These are phyloP conservation scores for Zygnema circumcarinatum DNA, from an alignment of 139 green algal species.

Conservation along the genomic window DNA sequence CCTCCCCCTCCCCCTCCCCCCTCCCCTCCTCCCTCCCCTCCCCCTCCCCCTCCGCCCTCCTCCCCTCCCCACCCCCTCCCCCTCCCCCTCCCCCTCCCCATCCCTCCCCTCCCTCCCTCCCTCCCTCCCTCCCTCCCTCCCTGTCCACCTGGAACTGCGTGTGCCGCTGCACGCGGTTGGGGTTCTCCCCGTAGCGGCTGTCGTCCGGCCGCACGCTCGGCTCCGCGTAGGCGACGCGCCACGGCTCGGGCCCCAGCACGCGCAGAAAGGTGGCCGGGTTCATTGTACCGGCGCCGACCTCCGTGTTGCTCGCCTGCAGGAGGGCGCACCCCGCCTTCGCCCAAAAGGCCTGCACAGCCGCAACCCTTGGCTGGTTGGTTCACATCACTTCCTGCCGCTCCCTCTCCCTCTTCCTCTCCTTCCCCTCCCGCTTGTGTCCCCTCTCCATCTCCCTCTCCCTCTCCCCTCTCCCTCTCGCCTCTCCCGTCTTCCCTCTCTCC, in stretches of 20 bases:
- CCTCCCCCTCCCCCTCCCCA: no score
- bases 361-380: no score
- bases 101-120: no score
- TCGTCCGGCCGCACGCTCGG: slow-evolving; percentile 96
- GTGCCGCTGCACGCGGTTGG: slow-evolving; percentile 96
- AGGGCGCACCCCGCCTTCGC: slow-evolving; percentile 81
- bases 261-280: slow-evolving; percentile 98
- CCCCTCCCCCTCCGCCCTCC: no score
- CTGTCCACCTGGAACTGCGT: slow-evolving; percentile 97
- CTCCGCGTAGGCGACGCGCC: slow-evolving; percentile 82
- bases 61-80: no score
- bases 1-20: no score
- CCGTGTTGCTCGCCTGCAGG: slow-evolving; percentile 95
- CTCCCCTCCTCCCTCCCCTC: no score
- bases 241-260: slow-evolving; percentile 60
- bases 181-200: slow-evolving; percentile 96
- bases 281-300: slow-evolving; percentile 98
- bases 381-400: slow-evolving; percentile 1
- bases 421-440: background rate
- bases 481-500: no score
- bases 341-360: slow-evolving; percentile 86
- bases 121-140: no score
- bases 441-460: no score
- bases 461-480: no score
- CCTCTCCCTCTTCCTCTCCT: slow-evolving; percentile 14